phyloP scores from a whole-genome alignment of 768 basidiomycete species.

The Mycena filopes region DNA sequence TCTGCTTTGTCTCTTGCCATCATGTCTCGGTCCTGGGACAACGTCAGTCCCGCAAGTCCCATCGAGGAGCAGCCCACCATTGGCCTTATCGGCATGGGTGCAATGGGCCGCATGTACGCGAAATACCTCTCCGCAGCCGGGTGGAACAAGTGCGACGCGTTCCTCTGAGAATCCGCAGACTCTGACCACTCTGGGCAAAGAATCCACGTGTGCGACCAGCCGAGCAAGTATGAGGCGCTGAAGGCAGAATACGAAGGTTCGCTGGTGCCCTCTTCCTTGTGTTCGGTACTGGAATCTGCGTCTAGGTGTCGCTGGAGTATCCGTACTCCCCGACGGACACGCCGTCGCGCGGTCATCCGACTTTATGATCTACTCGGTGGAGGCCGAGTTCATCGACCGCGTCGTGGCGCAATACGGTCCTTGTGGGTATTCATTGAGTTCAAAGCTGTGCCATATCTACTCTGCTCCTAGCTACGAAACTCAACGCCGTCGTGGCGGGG shows the following conservation, averaged over 20 bases:
- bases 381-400: conserved; percentile 84
- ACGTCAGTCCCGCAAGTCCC: conserved; percentile 10
- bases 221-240: conserved; percentile 75
- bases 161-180: conserved; percentile 9
- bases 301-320: conserved; percentile 67
- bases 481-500: conserved; percentile 91
- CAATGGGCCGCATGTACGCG: conserved; percentile 97
- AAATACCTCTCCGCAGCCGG: conserved; percentile 79
- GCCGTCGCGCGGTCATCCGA: conserved; percentile 89
- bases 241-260: conserved; percentile 69
- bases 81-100: conserved; percentile 96
- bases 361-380: conserved; percentile 95
- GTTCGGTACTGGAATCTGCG: not conserved
- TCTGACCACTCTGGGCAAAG: conserved; percentile 50
- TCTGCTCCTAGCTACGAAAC: conserved; percentile 87
- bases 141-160: conserved; percentile 78
- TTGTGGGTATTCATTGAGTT: conserved; percentile 63
- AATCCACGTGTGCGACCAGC: conserved; percentile 90
- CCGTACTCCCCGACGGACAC: conserved; percentile 83
- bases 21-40: conserved; percentile 4
- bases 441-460: not conserved
- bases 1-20: too few relatives aligned
- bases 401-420: conserved; percentile 93
- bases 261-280: not conserved
- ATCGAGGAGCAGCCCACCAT: conserved; percentile 71